Evolutionary conservation across 169 alveolate genomes (phyloP), one percentile per base, ranked within the genome.

Genomic region (Cryptosporidium xiaoi): DNA sequence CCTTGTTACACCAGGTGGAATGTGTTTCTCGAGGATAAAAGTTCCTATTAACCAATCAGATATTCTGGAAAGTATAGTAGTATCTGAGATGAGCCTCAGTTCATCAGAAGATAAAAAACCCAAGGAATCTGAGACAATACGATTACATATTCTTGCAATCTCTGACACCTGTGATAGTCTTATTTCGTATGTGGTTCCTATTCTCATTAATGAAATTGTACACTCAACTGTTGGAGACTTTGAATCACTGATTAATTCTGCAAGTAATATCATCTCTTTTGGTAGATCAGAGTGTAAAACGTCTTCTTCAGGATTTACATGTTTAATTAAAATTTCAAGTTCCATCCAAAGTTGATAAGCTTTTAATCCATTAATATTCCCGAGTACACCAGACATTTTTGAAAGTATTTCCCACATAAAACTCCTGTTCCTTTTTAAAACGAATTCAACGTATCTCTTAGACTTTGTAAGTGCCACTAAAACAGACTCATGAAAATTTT

Each of bases 1-100:
- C n/a, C 40, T 77, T 36, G 87, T 77, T 24, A 77, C 87, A 20
- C 87, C 87, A 13, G 87, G 87, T 7, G 87, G 87, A 12, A 77
- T 77, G 7, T 77, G 87, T 60, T 77, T 77, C 46, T 77, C 87
- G 6, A 77, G 48, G 20, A 77, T 77, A 60, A 77, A 77, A 34
- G 87, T 77, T 12, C 87, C 87, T 4, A 77, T 48, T 56, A 77
- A 33, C 87, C 87, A 77, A 77, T 77, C 87, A 15, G 87, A 68
- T 48, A 77, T 77, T 44, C 87, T 77, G 24, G 87, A 56, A 15
- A 77, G 64, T n/a, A 77, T 36, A 13, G 71, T 40, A 13, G 87
- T 77, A 44, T 77, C 87, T 6, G 87, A 60, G 64, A 77, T 77
- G 27, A 56, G 46, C 36, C 71, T 77, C 71, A 77, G 44, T 16